Percentiles rank a stretch among this genome's conserved stretches.
Conservation (phyloP, 192 early-diverging fungal species). For the Gonapodya prolifera region DNA sequence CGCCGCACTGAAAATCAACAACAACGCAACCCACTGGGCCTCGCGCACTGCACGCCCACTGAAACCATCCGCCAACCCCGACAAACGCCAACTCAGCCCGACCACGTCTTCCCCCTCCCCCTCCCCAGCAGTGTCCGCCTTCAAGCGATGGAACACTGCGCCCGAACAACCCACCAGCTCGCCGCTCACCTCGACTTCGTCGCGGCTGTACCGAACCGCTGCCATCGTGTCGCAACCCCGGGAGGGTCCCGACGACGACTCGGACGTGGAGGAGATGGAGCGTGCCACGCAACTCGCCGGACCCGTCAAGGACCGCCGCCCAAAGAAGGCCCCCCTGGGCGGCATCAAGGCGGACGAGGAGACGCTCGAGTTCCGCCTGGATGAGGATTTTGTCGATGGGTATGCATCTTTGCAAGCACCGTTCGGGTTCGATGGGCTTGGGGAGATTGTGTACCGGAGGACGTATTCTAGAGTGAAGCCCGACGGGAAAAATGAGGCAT, state of each 20-base stretch:
- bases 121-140: neutral
- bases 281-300: neutral
- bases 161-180: neutral
- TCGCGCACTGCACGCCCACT: neutral
- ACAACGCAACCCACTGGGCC: neutral
- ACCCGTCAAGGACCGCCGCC: neutral
- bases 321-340: neutral
- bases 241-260: neutral
- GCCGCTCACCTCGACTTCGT: neutral
- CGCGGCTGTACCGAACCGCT: neutral
- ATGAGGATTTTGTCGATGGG: neutral
- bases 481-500: constrained; percentile 18
- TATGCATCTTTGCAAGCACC: constrained; percentile 13
- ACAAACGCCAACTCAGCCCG: neutral
- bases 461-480: constrained; percentile 28
- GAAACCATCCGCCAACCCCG: neutral
- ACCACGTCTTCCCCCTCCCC: neutral
- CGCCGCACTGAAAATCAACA: neutral
- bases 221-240: neutral
- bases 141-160: neutral
- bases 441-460: constrained; percentile 31
- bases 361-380: neutral
- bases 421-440: constrained; percentile 35
- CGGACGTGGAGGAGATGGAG: neutral
- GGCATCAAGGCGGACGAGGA: neutral